Evolutionary conservation across 2,329 filamentous ascomycete species (phyloP), one percentile per base, ranked within the genome.

Genomic region (Pochonia chlamydosporia): DNA sequence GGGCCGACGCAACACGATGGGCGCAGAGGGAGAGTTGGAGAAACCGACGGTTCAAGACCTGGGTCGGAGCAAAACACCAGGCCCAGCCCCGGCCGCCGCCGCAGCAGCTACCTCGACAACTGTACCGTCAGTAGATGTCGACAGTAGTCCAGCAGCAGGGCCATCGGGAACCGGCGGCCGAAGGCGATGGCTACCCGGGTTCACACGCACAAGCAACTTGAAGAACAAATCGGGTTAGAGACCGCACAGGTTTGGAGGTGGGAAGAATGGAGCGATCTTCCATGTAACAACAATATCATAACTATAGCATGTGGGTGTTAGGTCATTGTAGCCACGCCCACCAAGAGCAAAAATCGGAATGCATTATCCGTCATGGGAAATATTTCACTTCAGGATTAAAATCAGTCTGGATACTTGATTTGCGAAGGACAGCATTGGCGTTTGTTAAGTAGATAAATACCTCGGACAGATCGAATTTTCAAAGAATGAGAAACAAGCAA

Each of bases 161-260:
- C 53, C 54, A 7, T 56, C 55, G 4, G 54, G 47, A 16, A 59
- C 60, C 8, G 65, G 64, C 2, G 46, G 43, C 8, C 56, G 65
- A 35, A 60, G 64, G 35, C 69, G 68, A 49, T 69, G 66, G 66
- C 53, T 68, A 18, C 59, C 62, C 13, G 58, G 53, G 1, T 67
- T 69, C 46, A 56, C 61, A 13, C 54, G 61, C 43, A 43, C 56
- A 23, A 54, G 51, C 25, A 55, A 52, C 40, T 52, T 59, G 20
- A 57, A 52, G 50, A 56, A 50, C 43, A 57, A 46, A 43, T 31
- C 44, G 4, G 48, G 49, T 13, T 54, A 55, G 52, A 20, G 39
- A 23, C 37, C 44, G 26, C 49, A 42, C 21, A 16, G 16, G 11
- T 8, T 24, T 28, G 35, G 40, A 25, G 40, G 13, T 26, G n/a